Conservation (phyloP, 208 protist species). For the Trypanosoma congolense region DNA sequence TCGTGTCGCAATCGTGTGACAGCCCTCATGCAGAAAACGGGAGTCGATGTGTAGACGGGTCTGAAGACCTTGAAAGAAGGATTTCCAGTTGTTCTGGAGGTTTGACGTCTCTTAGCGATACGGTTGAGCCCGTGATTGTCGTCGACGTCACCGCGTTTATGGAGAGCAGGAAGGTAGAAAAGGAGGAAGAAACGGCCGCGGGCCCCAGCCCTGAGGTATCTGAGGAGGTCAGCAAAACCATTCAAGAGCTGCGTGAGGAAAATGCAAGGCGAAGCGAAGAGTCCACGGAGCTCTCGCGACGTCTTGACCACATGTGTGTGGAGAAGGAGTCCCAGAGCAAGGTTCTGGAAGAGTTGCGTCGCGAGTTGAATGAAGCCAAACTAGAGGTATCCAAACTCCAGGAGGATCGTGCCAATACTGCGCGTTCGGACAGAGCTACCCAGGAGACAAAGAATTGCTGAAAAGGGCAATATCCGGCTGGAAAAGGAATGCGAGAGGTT, state of each 20-base stretch:
- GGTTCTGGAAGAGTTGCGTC: not conserved
- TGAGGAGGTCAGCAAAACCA: too few relatives aligned
- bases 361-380: too few relatives aligned
- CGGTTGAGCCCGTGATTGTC: constrained; percentile 40
- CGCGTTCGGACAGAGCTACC: too few relatives aligned
- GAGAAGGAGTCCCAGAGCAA: not conserved
- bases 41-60: not conserved
- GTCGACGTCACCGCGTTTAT: constrained; percentile 46
- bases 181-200: not conserved
- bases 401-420: too few relatives aligned
- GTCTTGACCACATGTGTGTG: not conserved
- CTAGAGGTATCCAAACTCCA: too few relatives aligned
- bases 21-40: too few relatives aligned
- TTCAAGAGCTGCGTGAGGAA: not conserved
- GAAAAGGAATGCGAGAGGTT: not conserved
- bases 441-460: too few relatives aligned
- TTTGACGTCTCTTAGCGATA: not conserved
- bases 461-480: not conserved
- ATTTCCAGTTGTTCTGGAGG: not conserved
- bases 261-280: not conserved
- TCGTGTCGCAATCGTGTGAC: too few relatives aligned
- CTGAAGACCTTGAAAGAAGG: not conserved
- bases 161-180: not conserved
- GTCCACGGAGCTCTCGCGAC: not conserved
- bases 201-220: not conserved